Percentiles rank a stretch among this genome's conserved stretches.
Conservation (phyloP, 1,284 basidiomycete genomes). For the Sutorius eximius region DNA sequence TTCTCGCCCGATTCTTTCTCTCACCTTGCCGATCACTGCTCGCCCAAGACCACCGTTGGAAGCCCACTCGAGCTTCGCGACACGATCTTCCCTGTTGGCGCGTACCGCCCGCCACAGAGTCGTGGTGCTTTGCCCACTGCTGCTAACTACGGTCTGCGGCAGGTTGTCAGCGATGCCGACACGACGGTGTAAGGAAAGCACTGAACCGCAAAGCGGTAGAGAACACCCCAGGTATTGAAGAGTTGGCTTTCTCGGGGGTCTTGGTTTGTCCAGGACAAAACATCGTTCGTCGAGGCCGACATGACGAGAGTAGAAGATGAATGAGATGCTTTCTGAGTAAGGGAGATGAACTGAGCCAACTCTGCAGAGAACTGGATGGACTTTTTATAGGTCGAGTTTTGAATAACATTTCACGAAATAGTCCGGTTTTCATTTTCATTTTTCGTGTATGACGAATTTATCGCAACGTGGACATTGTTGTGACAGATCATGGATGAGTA, state of each 20-base stretch:
- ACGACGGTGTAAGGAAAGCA: conserved; percentile 15
- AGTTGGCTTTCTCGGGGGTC: conserved; percentile 79
- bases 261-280: conserved; percentile 81
- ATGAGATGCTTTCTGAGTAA: conserved; percentile 28
- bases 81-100: conserved; percentile 77
- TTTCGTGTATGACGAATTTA: conserved; percentile 55
- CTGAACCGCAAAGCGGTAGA: conserved; percentile 77
- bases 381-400: conserved; percentile 46
- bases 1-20: conserved; percentile 13
- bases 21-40: conserved; percentile 77
- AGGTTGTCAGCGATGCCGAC: conserved; percentile 21
- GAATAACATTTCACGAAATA: conserved; percentile 39
- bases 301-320: conserved; percentile 36
- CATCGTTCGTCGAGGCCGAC: conserved; percentile 59
- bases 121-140: conserved; percentile 66
- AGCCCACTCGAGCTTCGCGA: conserved; percentile 83
- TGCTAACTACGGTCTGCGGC: conserved; percentile 58
- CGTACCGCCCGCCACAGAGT: conserved; percentile 75
- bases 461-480: conserved; percentile 71
- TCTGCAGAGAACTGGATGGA: conserved; percentile 28
- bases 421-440: conserved; percentile 41
- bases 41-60: conserved; percentile 76
- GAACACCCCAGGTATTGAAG: conserved; percentile 75
- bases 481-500: conserved; percentile 67
- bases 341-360: conserved; percentile 25